Evolutionary conservation across 23 red algal species (phyloP).

Genomic region (Gracilaria domingensis): DNA sequence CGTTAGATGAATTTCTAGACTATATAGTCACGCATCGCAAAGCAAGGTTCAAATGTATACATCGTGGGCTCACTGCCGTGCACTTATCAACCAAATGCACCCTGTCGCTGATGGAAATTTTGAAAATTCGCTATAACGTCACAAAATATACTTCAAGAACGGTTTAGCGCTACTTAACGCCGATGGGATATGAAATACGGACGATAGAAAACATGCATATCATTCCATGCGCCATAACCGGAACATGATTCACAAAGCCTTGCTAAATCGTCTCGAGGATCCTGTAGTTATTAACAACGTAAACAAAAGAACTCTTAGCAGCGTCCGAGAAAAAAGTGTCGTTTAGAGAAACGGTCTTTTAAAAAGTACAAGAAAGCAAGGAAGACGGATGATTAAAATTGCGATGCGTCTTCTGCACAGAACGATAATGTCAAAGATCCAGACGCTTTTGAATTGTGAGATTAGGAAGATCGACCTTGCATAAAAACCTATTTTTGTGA

Average conservation of each 20-base stretch:
- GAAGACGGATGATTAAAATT: too few relatives aligned
- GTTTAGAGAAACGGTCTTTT: background rate
- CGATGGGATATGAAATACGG: too few relatives aligned
- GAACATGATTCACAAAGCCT: too few relatives aligned
- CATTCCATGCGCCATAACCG: too few relatives aligned
- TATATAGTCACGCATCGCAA: background rate
- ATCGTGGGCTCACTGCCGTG: background rate
- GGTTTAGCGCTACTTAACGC: background rate
- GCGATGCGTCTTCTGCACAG: too few relatives aligned
- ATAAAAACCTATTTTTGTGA: too few relatives aligned
- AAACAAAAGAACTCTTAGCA: background rate
- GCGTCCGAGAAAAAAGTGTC: background rate
- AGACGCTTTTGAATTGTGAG: background rate
- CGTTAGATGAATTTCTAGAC: background rate
- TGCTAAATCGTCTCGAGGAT: background rate
- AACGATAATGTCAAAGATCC: too few relatives aligned
- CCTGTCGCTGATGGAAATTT: background rate
- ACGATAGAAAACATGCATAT: too few relatives aligned
- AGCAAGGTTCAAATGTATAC: background rate
- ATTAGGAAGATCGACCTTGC: too few relatives aligned
- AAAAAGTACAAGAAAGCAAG: background rate
- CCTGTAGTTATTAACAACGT: background rate
- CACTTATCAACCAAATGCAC: background rate
- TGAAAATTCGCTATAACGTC: background rate
- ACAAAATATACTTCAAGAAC: background rate